Conservation (phyloP, 192 early-diverging fungal species). For the Gonapodya prolifera region DNA sequence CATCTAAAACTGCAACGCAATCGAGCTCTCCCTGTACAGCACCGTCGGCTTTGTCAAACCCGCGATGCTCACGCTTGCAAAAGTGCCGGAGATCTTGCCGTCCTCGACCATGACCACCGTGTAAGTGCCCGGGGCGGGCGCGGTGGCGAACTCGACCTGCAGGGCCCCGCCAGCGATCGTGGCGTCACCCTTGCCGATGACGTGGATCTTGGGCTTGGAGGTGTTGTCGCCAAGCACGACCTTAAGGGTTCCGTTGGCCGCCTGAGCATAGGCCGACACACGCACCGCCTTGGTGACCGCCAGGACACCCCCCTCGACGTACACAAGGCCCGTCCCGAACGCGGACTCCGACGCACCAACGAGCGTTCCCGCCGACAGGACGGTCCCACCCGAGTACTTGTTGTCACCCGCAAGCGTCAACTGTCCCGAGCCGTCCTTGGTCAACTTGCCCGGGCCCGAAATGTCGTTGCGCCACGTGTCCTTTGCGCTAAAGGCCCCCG, state of each 20-base stretch:
- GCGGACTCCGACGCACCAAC: conserved; percentile 9
- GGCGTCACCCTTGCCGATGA: not conserved
- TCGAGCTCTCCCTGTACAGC: not conserved
- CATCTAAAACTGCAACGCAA: not conserved
- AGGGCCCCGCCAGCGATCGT: not conserved
- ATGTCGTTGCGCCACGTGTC: conserved; percentile 18
- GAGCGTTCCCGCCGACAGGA: conserved; percentile 8
- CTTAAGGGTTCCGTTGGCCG: not conserved
- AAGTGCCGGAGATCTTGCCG: not conserved
- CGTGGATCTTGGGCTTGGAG: not conserved
- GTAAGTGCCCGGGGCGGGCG: not conserved
- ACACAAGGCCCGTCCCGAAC: conserved; percentile 11
- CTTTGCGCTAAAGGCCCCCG: not conserved
- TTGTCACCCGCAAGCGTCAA: conserved; percentile 11
- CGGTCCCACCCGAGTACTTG: conserved; percentile 12
- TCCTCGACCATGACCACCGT: not conserved
- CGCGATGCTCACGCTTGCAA: not conserved
- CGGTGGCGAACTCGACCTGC: not conserved
- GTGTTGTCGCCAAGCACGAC: not conserved
- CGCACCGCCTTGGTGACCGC: not conserved
- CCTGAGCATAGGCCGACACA: not conserved
- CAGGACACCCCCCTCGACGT: conserved; percentile 6
- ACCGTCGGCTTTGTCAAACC: not conserved
- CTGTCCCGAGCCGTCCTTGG: conserved; percentile 10
- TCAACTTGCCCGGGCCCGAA: conserved; percentile 12